Conservation (phyloP, 805 yeast genomes). For the Wickerhamiella shivajii region DNA sequence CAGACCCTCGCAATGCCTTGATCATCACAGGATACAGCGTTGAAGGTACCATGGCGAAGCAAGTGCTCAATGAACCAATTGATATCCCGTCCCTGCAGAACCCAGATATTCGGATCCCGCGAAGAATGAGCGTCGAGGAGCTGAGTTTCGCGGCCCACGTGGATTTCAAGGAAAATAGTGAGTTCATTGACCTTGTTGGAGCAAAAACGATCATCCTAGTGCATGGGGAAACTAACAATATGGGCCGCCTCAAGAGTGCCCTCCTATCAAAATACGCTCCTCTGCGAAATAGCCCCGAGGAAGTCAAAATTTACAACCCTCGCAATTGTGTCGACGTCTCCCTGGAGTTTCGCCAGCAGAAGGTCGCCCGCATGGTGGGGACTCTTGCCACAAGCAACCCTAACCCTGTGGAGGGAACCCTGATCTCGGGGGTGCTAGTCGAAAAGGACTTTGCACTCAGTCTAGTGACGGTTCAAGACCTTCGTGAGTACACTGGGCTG, state of each 20-base stretch:
- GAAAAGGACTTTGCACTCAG: slow-evolving; percentile 83
- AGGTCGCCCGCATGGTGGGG: slow-evolving; percentile 67
- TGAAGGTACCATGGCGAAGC: slow-evolving; percentile 96
- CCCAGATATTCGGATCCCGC: slow-evolving; percentile 71
- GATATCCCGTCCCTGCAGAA: slow-evolving; percentile 76
- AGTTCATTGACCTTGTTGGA: slow-evolving; percentile 75
- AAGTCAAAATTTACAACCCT: slow-evolving; percentile 84
- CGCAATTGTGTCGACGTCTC: slow-evolving; percentile 71
- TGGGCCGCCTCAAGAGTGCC: slow-evolving; percentile 95
- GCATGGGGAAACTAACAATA: slow-evolving; percentile 96
- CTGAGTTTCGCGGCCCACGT: slow-evolving; percentile 99
- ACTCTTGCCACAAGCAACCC: slow-evolving; percentile 37
- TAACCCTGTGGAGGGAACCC: slow-evolving; percentile 26
- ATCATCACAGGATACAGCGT: slow-evolving; percentile 94
- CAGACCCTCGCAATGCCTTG: slow-evolving; percentile 80
- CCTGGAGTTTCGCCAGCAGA: slow-evolving; percentile 67
- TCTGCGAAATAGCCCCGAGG: slow-evolving; percentile 72
- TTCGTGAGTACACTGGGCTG: slow-evolving; percentile 76
- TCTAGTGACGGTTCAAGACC: slow-evolving; percentile 68
- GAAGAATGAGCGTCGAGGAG: slow-evolving; percentile 79
- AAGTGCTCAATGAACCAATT: slow-evolving; percentile 70
- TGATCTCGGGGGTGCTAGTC: slow-evolving; percentile 72
- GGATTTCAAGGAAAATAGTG: slow-evolving; percentile 84
- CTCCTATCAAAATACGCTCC: slow-evolving; percentile 71
- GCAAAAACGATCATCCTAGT: slow-evolving; percentile 81